A percentile compares a stretch with the other conserved stretches of the same genome.
These are phyloP conservation scores for Trichoderma hamatum DNA, from an alignment of 2,329 filamentous ascomycete species.

Conservation along the genomic window DNA sequence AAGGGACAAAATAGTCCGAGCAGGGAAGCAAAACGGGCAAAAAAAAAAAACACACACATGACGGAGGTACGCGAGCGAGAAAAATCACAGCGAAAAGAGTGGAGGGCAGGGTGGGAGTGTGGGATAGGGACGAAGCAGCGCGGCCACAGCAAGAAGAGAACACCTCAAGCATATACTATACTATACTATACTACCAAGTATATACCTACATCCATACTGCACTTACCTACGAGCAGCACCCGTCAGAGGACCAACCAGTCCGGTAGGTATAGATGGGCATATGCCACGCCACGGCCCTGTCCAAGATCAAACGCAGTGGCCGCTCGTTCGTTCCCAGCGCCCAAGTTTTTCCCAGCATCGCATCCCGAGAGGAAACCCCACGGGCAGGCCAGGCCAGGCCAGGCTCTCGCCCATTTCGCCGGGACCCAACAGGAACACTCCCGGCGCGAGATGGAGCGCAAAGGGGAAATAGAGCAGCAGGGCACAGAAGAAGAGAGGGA, in stretches of 20 bases:
- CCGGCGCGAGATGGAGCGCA: neutral
- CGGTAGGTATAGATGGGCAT: neutral
- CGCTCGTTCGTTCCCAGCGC: conserved; percentile 10
- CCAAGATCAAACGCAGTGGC: conserved; percentile 11
- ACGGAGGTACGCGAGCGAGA: neutral
- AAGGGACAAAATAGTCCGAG: neutral
- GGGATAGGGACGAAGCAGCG: neutral
- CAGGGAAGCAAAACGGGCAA: neutral
- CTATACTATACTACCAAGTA: too few relatives aligned
- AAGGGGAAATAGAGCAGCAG: neutral
- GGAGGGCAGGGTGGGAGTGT: neutral
- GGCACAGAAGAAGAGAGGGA: neutral
- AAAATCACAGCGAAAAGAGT: neutral
- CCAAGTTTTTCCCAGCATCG: neutral
- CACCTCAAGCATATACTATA: too few relatives aligned
- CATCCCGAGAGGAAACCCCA: neutral
- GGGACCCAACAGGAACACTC: neutral
- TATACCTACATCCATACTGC: too few relatives aligned
- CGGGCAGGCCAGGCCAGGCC: neutral
- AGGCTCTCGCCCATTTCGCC: neutral
- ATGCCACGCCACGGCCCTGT: neutral
- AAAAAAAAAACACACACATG: neutral
- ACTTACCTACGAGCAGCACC: neutral
- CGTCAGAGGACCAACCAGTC: neutral
- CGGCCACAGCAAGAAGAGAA: neutral